Evolutionary conservation across 1,284 basidiomycete species (phyloP).

Genomic region (Volvariella surrecta): DNA sequence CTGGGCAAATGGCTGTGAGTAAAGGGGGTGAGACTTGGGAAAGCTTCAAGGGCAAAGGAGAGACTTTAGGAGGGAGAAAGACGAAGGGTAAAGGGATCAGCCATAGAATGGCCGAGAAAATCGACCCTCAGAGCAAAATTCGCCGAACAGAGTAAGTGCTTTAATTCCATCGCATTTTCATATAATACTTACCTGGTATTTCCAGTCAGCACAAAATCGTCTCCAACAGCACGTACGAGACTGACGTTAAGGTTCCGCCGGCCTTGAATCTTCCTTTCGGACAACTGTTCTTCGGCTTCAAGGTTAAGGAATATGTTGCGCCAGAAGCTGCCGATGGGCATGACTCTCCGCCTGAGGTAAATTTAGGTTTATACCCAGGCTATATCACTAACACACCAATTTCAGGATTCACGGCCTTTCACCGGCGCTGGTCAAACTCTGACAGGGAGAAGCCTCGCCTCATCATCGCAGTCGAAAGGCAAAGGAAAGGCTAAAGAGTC

Average conservation of each 20-base stretch:
- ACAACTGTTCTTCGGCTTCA: constrained; percentile 91
- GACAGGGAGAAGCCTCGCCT: constrained; percentile 31
- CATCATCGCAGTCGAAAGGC: constrained; percentile 32
- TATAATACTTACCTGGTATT: constrained; percentile 12
- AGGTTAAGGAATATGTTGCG: constrained; percentile 62
- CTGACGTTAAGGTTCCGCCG: constrained; percentile 78
- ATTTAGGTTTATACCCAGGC: background rate
- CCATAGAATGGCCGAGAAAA: constrained; percentile 73
- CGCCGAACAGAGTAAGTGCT: constrained; percentile 75
- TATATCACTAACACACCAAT: constrained; percentile 6
- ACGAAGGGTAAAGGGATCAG: constrained; percentile 90
- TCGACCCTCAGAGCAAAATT: constrained; percentile 81
- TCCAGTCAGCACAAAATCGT: constrained; percentile 77
- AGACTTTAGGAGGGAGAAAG: constrained; percentile 80
- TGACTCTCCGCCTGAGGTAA: constrained; percentile 1
- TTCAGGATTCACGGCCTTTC: constrained; percentile 33
- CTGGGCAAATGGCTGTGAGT: constrained; percentile 44
- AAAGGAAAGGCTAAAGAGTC: constrained; percentile 40
- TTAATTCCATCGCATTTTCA: constrained; percentile 1
- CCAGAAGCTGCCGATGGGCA: constrained; percentile 19
- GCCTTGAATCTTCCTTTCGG: constrained; percentile 88
- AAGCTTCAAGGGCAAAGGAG: constrained; percentile 89
- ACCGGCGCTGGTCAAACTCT: constrained; percentile 45
- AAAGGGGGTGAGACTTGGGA: constrained; percentile 80
- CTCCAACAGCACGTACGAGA: constrained; percentile 74